Evolutionary conservation across 2,329 filamentous ascomycete genomes (phyloP).

Genomic region (Ascochyta viciae-villosae): DNA sequence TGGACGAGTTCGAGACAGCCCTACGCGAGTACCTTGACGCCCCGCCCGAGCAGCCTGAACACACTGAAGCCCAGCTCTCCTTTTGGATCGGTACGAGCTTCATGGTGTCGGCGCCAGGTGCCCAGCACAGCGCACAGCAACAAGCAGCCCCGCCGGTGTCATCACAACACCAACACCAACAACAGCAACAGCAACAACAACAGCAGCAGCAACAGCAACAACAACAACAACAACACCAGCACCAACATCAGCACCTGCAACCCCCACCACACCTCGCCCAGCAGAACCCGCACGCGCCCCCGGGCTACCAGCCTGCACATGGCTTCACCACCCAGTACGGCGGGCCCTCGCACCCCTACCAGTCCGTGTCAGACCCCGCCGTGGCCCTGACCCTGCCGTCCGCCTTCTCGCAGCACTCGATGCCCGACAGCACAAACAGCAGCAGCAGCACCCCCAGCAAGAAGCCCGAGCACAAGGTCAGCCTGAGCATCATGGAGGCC

Average conservation of each 20-base stretch:
- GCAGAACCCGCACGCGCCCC: constrained; percentile 30
- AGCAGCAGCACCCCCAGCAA: constrained; percentile 5
- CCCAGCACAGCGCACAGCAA: constrained; percentile 7
- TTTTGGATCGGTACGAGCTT: constrained; percentile 50
- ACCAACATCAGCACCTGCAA: background rate
- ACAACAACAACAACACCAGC: background rate
- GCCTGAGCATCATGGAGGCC: constrained; percentile 47
- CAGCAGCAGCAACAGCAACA: background rate
- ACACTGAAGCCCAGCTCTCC: constrained; percentile 48
- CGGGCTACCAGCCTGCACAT: constrained; percentile 40
- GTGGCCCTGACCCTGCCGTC: constrained; percentile 33
- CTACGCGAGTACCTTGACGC: constrained; percentile 44
- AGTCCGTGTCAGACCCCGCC: constrained; percentile 35
- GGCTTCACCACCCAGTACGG: constrained; percentile 7
- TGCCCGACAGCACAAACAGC: background rate
- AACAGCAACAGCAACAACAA: background rate
- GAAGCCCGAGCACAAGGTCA: constrained; percentile 33
- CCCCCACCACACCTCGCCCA: constrained; percentile 9
- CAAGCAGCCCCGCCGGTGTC: background rate
- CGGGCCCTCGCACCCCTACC: constrained; percentile 22
- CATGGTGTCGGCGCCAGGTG: constrained; percentile 31
- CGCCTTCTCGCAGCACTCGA: constrained; percentile 19
- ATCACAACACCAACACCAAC: background rate
- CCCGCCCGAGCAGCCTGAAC: constrained; percentile 46
- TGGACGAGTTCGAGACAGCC: constrained; percentile 48